A percentile compares a stretch with the other conserved stretches of the same genome.
Evolutionary conservation across 2,329 filamentous ascomycete species (phyloP).

Genomic region (Penicillium sp.): DNA sequence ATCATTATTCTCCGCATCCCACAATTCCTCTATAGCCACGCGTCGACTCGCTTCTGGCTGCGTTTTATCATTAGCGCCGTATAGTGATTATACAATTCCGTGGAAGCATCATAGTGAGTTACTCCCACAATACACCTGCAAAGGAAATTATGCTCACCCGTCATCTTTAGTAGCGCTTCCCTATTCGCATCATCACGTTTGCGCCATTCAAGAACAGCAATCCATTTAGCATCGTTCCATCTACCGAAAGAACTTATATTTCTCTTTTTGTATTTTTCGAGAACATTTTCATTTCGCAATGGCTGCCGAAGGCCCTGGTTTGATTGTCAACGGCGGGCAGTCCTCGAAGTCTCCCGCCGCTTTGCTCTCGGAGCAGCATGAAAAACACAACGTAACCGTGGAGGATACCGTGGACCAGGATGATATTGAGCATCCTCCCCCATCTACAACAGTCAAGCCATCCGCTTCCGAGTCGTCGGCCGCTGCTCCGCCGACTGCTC

Average conservation of each 20-base stretch:
- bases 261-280: background rate
- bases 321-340: conserved; percentile 29
- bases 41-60: background rate
- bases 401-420: conserved; percentile 83
- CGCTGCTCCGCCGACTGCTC: conserved; percentile 11
- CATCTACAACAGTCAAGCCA: conserved; percentile 37
- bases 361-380: conserved; percentile 52
- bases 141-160: background rate
- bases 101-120: background rate
- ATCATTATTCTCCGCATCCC: conserved; percentile 10
- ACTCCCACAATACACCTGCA: background rate
- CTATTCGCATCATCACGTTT: background rate
- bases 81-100: background rate
- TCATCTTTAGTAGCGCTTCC: background rate
- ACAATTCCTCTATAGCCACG: background rate
- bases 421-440: conserved; percentile 56
- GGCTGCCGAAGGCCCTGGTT: conserved; percentile 29
- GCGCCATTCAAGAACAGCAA: background rate
- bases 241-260: background rate
- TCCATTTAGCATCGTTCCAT: background rate
- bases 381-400: conserved; percentile 62
- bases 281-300: conserved; percentile 20
- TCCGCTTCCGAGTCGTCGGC: conserved; percentile 14
- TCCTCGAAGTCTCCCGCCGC: conserved; percentile 48
- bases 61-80: background rate